phyloP scores from a whole-genome alignment of 257 asterid species.

The Nicotiana sylvestris region DNA sequence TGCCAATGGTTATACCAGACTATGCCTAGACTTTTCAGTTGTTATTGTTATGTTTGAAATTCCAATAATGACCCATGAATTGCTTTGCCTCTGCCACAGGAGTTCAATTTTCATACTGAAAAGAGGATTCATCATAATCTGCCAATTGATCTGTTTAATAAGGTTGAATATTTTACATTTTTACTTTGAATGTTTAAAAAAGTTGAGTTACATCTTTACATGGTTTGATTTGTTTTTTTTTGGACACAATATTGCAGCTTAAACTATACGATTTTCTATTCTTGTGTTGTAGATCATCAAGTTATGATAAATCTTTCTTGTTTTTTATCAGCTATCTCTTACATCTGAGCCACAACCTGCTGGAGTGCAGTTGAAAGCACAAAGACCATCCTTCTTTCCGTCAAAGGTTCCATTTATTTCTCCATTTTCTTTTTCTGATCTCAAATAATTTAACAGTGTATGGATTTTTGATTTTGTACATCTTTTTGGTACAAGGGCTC shows the following conservation, averaged over 20 bases:
- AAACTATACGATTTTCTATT: neutral
- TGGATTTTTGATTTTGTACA: slow-evolving; percentile 32
- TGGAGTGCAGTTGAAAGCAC: slow-evolving; percentile 29
- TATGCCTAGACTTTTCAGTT: slow-evolving; percentile 4
- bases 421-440: neutral
- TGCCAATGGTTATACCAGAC: slow-evolving; percentile 56
- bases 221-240: neutral
- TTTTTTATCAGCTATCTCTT: slow-evolving; percentile 63
- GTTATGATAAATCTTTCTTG: slow-evolving; percentile 16
- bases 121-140: slow-evolving; percentile 63
- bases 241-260: neutral
- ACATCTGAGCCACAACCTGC: slow-evolving; percentile 46
- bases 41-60: neutral
- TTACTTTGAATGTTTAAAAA: neutral
- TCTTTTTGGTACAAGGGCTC: slow-evolving; percentile 64
- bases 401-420: slow-evolving; percentile 50
- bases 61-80: neutral
- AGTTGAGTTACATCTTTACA: too few relatives aligned
- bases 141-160: slow-evolving; percentile 72
- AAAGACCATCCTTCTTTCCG: slow-evolving; percentile 27
- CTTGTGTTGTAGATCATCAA: neutral
- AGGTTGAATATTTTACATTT: slow-evolving; percentile 36
- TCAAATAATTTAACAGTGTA: neutral
- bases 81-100: slow-evolving; percentile 39
- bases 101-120: slow-evolving; percentile 64